Evolutionary conservation across 2,329 filamentous ascomycete species (phyloP).

Genomic region (Pyricularia grisea): DNA sequence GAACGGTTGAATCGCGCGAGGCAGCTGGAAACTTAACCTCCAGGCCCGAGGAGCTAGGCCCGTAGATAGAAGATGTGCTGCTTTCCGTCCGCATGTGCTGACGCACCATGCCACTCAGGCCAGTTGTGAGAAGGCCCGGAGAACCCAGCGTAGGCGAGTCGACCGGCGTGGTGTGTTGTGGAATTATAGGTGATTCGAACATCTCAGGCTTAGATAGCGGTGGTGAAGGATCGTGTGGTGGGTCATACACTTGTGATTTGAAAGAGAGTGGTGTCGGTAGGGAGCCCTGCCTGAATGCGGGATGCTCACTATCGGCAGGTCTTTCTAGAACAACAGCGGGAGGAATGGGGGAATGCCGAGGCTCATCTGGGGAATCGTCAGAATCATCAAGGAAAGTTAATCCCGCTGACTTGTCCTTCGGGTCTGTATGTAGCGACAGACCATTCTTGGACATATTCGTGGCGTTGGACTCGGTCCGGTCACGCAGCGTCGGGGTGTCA

Average conservation of each 20-base stretch:
- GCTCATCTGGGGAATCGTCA: constrained; percentile 18
- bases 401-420: constrained; percentile 21
- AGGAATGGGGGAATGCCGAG: constrained; percentile 11
- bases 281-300: constrained; percentile 39
- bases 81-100: constrained; percentile 79
- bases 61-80: constrained; percentile 69
- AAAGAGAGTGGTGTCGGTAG: constrained; percentile 33
- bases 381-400: constrained; percentile 34
- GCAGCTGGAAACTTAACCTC: constrained; percentile 28
- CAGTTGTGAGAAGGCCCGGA: constrained; percentile 29
- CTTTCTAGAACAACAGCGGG: constrained; percentile 32
- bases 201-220: constrained; percentile 8
- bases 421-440: constrained; percentile 16
- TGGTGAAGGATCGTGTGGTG: constrained; percentile 15
- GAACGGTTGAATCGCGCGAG: constrained; percentile 15
- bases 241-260: constrained; percentile 10
- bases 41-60: constrained; percentile 27
- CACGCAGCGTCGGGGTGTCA: constrained; percentile 45
- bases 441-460: constrained; percentile 21
- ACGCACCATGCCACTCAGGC: constrained; percentile 72
- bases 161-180: constrained; percentile 18
- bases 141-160: constrained; percentile 76
- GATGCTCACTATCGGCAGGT: constrained; percentile 44
- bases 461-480: constrained; percentile 34
- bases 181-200: constrained; percentile 7